Base-by-base conservation (phyloP, 306 rosid species). In the Gleditsia sinensis region DNA sequence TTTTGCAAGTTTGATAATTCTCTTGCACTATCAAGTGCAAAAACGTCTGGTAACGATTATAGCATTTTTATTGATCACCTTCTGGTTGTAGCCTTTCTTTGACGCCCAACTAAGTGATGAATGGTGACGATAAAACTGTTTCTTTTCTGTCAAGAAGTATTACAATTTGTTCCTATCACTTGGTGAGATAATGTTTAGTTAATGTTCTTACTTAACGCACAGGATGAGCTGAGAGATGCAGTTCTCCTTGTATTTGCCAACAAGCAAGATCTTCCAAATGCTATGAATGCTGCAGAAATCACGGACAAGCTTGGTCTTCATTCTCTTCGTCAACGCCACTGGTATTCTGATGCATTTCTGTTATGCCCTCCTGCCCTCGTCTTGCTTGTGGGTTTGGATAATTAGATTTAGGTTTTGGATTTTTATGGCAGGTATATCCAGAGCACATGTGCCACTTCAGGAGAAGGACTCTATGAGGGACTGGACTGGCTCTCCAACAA, bases 181-280 rank as follows among this genome's bases (percentile, higher is more conserved):
- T 65, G 45, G 25, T 37, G 76, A 49, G 50, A 57, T 37, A 27
- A 67, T 20, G 21, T 33, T 39, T 43, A 55, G 57, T 56, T 28
- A n/a, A 59, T 74, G 30, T 58, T 50, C 56, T 39, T 66, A 30
- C 56, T 39, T 66, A 30, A 55, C 60, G 23, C n/a, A 5, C 36
- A 79, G 83, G 83, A 79, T 60, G 79, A 79, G 62, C 58, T 79
- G 69, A 73, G 83, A 64, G 83, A 79, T 73, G 83, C 83, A 2
- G 79, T 79, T 24, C 78, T 79, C 43, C 83, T 79, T 48, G 83
- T 79, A 37, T 79, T 79, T 79, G 83, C 83, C 64, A 79, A 79
- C 83, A 79, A 79, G 57, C 83, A 79, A 79, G 83, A 79, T 79
- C 75, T 79, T 48, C 83, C 83, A 55, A 79, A 72, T 72, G 83